Evolutionary conservation across 352 stramenopile species (phyloP).

Genomic region (Phytophthora sansomeana): DNA sequence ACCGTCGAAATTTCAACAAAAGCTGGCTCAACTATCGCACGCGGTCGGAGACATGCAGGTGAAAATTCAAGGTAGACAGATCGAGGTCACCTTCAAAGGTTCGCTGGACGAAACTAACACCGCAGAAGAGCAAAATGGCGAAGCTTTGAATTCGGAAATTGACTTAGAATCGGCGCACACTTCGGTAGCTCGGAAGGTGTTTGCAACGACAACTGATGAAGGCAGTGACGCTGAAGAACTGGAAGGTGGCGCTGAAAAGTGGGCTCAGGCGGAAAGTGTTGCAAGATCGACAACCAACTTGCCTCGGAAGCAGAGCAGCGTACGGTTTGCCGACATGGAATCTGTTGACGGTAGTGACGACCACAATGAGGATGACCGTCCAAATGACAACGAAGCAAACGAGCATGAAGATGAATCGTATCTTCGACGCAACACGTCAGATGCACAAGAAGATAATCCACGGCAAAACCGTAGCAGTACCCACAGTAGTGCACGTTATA

Average conservation of each 20-base stretch:
- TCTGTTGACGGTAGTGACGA: not conserved
- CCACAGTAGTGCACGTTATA: not conserved
- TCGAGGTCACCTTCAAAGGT: conserved; percentile 36
- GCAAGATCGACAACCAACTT: not conserved
- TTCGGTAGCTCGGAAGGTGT: conserved; percentile 7
- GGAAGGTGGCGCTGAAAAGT: not conserved
- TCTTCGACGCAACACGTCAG: not conserved
- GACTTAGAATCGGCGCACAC: conserved; percentile 1
- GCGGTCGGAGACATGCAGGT: conserved; percentile 38
- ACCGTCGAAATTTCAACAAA: conserved; percentile 15
- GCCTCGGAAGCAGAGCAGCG: conserved; percentile 21
- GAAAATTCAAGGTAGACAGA: conserved; percentile 32
- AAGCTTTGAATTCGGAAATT: not conserved
- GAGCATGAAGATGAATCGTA: not conserved
- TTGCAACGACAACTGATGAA: not conserved
- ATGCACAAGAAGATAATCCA: not conserved
- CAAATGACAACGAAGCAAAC: not conserved
- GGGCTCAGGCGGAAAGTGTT: not conserved
- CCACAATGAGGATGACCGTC: not conserved
- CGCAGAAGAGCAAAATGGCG: not conserved
- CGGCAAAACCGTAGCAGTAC: not conserved
- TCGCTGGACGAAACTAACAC: conserved; percentile 6
- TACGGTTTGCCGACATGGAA: conserved; percentile 9
- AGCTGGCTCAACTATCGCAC: conserved; percentile 22
- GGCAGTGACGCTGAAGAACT: not conserved